phyloP scores from a whole-genome alignment of 2,329 filamentous ascomycete genomes.

The Drechmeria coniospora region DNA sequence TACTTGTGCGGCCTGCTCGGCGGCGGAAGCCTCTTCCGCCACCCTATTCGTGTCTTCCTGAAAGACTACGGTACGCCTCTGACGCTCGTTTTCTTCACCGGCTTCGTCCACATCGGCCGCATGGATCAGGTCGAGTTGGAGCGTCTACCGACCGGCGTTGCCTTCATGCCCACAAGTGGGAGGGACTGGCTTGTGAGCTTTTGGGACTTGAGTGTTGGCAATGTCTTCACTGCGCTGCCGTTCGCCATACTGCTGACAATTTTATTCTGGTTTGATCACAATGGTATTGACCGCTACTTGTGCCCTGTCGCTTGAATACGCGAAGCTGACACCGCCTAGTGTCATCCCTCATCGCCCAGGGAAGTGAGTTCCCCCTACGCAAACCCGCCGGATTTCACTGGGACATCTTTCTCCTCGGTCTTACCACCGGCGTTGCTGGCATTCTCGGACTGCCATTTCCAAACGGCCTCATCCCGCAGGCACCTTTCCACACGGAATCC shows the following conservation, averaged over 20 bases:
- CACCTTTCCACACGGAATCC: conserved; percentile 66
- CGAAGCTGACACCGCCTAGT: conserved; percentile 28
- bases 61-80: conserved; percentile 82
- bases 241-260: conserved; percentile 74
- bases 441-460: conserved; percentile 66
- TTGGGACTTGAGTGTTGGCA: conserved; percentile 57
- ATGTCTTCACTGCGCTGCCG: conserved; percentile 74
- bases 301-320: background rate
- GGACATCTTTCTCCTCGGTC: conserved; percentile 67
- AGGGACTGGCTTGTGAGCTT: conserved; percentile 67
- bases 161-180: conserved; percentile 64
- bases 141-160: conserved; percentile 56
- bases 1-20: conserved; percentile 63
- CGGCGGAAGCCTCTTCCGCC: conserved; percentile 54
- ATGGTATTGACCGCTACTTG: conserved; percentile 34
- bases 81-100: conserved; percentile 75
- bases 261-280: conserved; percentile 82
- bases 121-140: conserved; percentile 59
- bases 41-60: conserved; percentile 64
- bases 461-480: conserved; percentile 72
- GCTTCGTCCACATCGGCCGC: conserved; percentile 73
- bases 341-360: conserved; percentile 68
- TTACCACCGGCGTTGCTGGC: conserved; percentile 62
- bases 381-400: conserved; percentile 78
- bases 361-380: conserved; percentile 64